Conservation (phyloP, 1,284 basidiomycete genomes). For the Stygiomarasmius scandens region DNA sequence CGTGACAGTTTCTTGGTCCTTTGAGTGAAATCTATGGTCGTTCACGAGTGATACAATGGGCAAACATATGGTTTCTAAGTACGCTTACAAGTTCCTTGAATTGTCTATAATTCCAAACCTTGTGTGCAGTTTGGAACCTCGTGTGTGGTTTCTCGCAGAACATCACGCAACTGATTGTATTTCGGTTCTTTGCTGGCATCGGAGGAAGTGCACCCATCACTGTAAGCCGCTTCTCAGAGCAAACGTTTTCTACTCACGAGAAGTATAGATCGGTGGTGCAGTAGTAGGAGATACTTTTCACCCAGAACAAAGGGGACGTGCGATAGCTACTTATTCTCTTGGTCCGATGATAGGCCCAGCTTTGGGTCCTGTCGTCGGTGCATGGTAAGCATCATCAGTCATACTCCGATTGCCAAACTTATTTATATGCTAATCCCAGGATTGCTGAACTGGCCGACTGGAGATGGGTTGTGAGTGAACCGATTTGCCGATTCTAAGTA, state of each 20-base stretch:
- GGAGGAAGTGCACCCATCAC: slow-evolving; percentile 45
- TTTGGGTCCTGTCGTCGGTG: slow-evolving; percentile 51
- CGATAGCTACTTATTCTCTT: slow-evolving; percentile 70
- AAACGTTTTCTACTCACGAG: neutral
- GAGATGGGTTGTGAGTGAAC: slow-evolving; percentile 60
- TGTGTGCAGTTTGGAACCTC: slow-evolving; percentile 38
- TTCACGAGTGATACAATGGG: slow-evolving; percentile 37
- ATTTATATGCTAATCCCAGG: slow-evolving; percentile 29
- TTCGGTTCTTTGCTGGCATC: slow-evolving; percentile 47
- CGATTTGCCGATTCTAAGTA: neutral
- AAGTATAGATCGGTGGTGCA: slow-evolving; percentile 61
- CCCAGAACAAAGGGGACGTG: slow-evolving; percentile 69
- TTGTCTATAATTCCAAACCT: neutral
- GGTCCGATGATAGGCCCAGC: slow-evolving; percentile 63
- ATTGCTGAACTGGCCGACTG: slow-evolving; percentile 61
- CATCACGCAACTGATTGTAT: slow-evolving; percentile 41
- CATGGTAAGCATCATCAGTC: slow-evolving; percentile 47
- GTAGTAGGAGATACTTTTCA: slow-evolving; percentile 72
- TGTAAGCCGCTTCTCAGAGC: slow-evolving; percentile 27
- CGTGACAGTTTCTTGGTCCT: slow-evolving; percentile 39
- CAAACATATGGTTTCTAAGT: slow-evolving; percentile 45
- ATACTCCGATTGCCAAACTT: slow-evolving; percentile 26
- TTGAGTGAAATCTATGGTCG: slow-evolving; percentile 49
- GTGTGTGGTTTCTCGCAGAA: slow-evolving; percentile 48
- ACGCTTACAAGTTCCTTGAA: neutral